Base-by-base conservation (phyloP, 805 yeast species). In the Novakomyces olei region DNA sequence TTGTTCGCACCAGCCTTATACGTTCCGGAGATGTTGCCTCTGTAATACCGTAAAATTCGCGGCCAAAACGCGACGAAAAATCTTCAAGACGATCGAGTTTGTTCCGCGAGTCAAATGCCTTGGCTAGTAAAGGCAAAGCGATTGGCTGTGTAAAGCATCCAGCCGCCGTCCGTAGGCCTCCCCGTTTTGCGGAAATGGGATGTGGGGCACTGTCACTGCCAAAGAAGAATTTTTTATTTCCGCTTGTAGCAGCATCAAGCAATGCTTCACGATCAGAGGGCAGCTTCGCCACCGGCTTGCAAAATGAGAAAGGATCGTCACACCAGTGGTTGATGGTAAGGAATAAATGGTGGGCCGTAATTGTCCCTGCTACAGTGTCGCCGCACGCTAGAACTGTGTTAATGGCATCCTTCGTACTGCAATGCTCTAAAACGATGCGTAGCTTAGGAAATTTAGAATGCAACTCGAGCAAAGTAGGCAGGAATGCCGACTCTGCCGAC, bases 141-240 rank as follows among this genome's bases (percentile, higher is more conserved):
- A 67, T 67, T 15, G 78, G 65, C 52, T 88, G 98, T 2, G 96
- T 78, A 54, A 67, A 88, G 5, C 88, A 94, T 47, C 99, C 99
- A n/a, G 99, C 99, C 46, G 95, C 80, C 4, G 15, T 22, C 16
- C 15, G 15, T 17, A 14, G 15, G 12, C 85, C 95, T 15, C 83
- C 85, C 24, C 61, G 57, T 53, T 91, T 91, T 37, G 71, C 71
- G 39, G 67, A 66, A 17, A 78, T 47, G 5, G 94, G 92, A 51
- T 88, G 98, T 17, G 98, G 99, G 19, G 99, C 99, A 15, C 94
- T 79, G 51, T 88, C 99, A 1, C 94, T 78, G 5, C 99, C 99
- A 48, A 83, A 88, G 59, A 88, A 79, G 53, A 83, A 88, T 60
- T 72, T 83, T 27, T 92, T 79, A 42, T 75, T 71, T 4, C 96